phyloP scores from a whole-genome alignment of 345 rosid species.

The Brassica rapa region DNA sequence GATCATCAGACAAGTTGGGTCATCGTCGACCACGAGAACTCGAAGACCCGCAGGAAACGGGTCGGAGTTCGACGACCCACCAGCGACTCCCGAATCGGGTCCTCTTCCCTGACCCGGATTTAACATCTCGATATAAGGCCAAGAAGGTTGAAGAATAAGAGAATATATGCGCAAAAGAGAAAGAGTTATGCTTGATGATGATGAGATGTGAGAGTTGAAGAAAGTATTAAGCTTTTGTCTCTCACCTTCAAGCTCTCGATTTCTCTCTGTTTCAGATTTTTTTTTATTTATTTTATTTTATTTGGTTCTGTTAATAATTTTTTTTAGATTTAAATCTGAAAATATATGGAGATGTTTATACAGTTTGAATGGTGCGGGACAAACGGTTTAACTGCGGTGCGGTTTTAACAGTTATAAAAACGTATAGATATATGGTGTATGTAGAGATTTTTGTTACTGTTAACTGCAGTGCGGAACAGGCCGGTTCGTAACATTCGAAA shows the following conservation, averaged over 20 bases:
- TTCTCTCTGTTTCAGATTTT: slow-evolving; percentile 38
- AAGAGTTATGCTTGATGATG: slow-evolving; percentile 12
- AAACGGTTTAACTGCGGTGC: too few species aligned
- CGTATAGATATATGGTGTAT: too few species aligned
- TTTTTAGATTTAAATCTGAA: slow-evolving; percentile 1
- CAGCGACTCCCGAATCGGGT: slow-evolving; percentile 37
- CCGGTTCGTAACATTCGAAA: too few species aligned
- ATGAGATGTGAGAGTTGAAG: slow-evolving; percentile 47
- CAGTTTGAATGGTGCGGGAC: not conserved
- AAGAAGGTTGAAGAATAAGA: slow-evolving; percentile 16
- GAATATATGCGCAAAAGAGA: slow-evolving; percentile 23
- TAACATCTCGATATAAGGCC: slow-evolving; percentile 18
- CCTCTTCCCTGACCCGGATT: slow-evolving; percentile 43
- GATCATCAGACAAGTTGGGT: slow-evolving; percentile 94
- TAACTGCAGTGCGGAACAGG: too few species aligned
- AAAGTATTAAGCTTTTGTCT: not conserved
- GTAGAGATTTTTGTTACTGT: too few species aligned
- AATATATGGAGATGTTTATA: slow-evolving; percentile 13
- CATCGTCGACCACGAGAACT: slow-evolving; percentile 93
- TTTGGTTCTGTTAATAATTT: slow-evolving; percentile 4
- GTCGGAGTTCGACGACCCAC: slow-evolving; percentile 45
- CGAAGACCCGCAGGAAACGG: slow-evolving; percentile 84
- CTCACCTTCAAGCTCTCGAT: slow-evolving; percentile 47
- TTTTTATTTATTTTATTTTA: not conserved
- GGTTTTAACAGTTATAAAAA: too few species aligned